phyloP scores from a whole-genome alignment of 257 asterid genomes.

The Solanum lignicaule region DNA sequence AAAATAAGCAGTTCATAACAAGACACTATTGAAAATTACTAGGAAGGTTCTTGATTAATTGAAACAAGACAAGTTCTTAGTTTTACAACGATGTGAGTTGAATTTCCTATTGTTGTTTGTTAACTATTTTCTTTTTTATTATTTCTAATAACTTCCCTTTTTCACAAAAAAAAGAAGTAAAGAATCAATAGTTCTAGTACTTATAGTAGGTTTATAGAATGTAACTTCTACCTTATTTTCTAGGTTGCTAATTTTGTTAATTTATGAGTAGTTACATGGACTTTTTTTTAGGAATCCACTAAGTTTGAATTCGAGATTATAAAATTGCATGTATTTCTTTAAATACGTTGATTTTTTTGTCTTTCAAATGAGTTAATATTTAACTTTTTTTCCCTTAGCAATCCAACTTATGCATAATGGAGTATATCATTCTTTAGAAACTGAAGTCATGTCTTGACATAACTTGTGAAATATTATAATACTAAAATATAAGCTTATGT shows the following conservation, averaged over 20 bases:
- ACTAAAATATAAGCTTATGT: neutral
- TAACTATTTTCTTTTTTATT: neutral
- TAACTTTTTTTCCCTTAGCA: neutral
- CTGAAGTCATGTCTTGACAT: neutral
- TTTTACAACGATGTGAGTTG: neutral
- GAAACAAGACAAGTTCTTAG: neutral
- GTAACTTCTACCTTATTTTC: neutral
- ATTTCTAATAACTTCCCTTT: too few relatives aligned
- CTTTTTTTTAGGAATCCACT: neutral
- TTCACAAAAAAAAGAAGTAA: neutral
- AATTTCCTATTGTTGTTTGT: neutral
- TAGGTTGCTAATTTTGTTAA: neutral
- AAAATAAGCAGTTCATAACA: neutral
- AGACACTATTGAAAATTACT: neutral
- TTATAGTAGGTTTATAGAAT: neutral
- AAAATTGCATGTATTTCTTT: neutral
- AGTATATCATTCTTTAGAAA: neutral
- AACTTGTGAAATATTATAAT: neutral
- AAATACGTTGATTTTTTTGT: neutral
- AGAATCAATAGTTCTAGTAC: neutral
- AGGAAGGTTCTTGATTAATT: neutral
- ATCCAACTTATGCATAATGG: neutral
- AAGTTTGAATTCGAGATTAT: neutral
- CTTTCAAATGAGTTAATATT: neutral
- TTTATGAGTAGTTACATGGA: neutral